A percentile compares a stretch with the other conserved stretches of the same genome.
Conservation (phyloP, 352 stramenopile genomes). For the Phytophthora cryptogea region DNA sequence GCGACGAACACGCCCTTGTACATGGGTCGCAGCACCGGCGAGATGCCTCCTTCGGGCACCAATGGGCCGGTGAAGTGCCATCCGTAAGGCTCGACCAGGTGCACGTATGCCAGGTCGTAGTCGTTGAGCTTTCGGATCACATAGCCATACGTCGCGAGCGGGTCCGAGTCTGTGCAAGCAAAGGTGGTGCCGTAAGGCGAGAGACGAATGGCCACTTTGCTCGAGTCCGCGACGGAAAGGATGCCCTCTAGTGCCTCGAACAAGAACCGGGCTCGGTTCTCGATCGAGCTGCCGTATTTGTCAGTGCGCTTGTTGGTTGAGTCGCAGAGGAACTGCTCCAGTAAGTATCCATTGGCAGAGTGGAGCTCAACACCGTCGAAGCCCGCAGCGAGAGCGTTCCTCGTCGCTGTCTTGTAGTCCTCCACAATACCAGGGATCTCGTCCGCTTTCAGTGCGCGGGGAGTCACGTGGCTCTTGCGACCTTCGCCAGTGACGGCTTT, state of each 20-base stretch:
- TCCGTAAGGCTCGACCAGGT: slow-evolving; percentile 44
- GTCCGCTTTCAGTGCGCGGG: slow-evolving; percentile 56
- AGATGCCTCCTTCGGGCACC: slow-evolving; percentile 37
- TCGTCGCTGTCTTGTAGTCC: slow-evolving; percentile 68
- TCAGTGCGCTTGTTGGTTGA: slow-evolving; percentile 77
- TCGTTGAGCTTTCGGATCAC: slow-evolving; percentile 34
- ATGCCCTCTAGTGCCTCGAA: slow-evolving; percentile 64
- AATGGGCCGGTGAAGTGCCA: slow-evolving; percentile 19
- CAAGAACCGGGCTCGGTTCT: slow-evolving; percentile 80
- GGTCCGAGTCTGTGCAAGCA: slow-evolving; percentile 35
- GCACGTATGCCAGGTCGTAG: slow-evolving; percentile 43
- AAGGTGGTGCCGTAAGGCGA: slow-evolving; percentile 38
- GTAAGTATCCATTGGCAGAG: slow-evolving; percentile 88
- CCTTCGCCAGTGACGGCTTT: slow-evolving; percentile 37
- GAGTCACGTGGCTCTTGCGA: slow-evolving; percentile 44
- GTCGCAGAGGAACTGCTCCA: slow-evolving; percentile 90
- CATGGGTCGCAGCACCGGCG: slow-evolving; percentile 35
- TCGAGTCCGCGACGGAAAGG: slow-evolving; percentile 19
- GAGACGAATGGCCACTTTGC: slow-evolving; percentile 30
- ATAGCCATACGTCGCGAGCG: slow-evolving; percentile 36
- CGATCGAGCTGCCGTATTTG: slow-evolving; percentile 77
- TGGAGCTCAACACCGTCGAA: slow-evolving; percentile 94
- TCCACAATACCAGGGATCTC: slow-evolving; percentile 74
- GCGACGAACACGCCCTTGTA: slow-evolving; percentile 52
- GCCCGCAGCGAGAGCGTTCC: slow-evolving; percentile 66